A percentile compares a stretch with the other conserved stretches of the same genome.
Conservation (phyloP, 164 flowering plant species). For the Nymphaea colorata region DNA sequence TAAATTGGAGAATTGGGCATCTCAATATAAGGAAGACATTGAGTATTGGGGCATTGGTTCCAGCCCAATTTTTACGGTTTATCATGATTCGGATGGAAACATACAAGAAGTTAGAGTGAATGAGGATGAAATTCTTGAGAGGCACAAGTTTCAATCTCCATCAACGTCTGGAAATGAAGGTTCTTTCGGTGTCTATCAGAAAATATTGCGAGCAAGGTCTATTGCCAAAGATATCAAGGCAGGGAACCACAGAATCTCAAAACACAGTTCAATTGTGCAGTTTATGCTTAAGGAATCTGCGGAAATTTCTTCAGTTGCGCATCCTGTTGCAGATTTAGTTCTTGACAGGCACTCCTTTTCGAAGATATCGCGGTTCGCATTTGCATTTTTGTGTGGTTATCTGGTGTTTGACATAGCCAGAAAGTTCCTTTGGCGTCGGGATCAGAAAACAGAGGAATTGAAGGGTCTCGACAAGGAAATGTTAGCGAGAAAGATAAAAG, state of each 20-base stretch:
- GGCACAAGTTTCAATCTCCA: conserved; percentile 9
- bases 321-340: conserved; percentile 13
- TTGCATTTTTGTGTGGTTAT: conserved; percentile 30
- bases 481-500: conserved; percentile 64
- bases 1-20: conserved; percentile 54
- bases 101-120: conserved; percentile 42
- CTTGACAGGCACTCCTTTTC: conserved; percentile 14
- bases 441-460: conserved; percentile 17
- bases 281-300: conserved; percentile 29
- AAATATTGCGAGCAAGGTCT: conserved; percentile 33
- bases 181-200: conserved; percentile 22
- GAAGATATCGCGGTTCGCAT: conserved; percentile 30
- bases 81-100: conserved; percentile 43
- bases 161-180: conserved; percentile 15
- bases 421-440: conserved; percentile 21
- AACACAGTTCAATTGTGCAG: conserved; percentile 54
- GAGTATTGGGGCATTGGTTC: conserved; percentile 77
- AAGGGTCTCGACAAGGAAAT: conserved; percentile 57
- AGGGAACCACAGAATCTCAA: conserved; percentile 42
- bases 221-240: conserved; percentile 57
- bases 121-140: conserved; percentile 56
- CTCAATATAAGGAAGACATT: conserved; percentile 52
- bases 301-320: conserved; percentile 17
- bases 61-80: conserved; percentile 50
- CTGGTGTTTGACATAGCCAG: conserved; percentile 32